Conservation (phyloP, 495 filamentous ascomycete species). For the Aspergillus cavernicola region DNA sequence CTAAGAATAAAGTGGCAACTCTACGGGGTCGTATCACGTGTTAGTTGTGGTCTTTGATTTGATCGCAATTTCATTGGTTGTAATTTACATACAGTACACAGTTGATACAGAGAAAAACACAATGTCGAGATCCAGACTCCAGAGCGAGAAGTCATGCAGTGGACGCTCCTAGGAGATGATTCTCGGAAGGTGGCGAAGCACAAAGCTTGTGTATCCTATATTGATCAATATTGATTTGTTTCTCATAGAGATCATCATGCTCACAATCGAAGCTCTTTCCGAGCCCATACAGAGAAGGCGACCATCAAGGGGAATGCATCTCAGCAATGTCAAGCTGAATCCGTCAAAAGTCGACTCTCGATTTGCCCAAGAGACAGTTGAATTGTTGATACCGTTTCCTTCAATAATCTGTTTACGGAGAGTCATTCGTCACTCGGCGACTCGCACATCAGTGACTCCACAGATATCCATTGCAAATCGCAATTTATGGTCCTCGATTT, state of each 20-base stretch:
- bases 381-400: no score
- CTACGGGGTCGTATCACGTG: constrained; percentile 9
- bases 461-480: constrained; percentile 2
- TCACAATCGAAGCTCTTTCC: neutral
- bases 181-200: constrained; percentile 5
- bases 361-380: no score
- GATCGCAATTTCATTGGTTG: neutral
- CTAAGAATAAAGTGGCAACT: constrained; percentile 21
- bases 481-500: constrained; percentile 7
- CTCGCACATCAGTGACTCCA: constrained; percentile 3
- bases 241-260: neutral
- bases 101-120: constrained; percentile 2
- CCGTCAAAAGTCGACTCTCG: neutral
- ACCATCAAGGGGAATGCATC: neutral
- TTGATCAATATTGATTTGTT: neutral
- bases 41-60: neutral
- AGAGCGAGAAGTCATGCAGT: neutral
- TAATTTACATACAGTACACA: constrained; percentile 12
- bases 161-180: neutral
- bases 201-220: constrained; percentile 8
- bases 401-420: constrained; percentile 14
- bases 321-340: neutral
- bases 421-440: constrained; percentile 11
- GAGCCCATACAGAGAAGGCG: neutral
- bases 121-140: neutral